A percentile compares a stretch with the other conserved stretches of the same genome.
These are phyloP conservation scores for Plasmopara halstedii DNA, from an alignment of 352 stramenopile genomes.

Conservation along the genomic window DNA sequence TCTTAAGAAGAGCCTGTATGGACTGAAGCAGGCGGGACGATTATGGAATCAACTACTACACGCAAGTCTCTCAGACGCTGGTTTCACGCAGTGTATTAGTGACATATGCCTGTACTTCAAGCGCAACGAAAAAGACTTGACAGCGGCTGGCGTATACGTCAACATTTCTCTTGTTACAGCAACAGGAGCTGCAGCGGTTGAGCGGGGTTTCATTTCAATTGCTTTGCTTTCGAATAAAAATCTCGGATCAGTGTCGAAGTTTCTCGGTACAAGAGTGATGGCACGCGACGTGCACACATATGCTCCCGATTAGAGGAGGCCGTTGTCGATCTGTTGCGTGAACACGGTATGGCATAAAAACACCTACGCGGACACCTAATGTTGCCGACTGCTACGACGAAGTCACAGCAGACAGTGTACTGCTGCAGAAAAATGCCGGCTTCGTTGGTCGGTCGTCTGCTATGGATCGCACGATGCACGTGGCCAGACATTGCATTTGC, in stretches of 20 bases:
- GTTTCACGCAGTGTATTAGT: neutral
- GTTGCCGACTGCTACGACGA: no score
- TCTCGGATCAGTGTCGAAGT: neutral
- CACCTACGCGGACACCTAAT: neutral
- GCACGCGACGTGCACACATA: neutral
- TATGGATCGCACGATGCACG: neutral
- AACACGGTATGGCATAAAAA: neutral
- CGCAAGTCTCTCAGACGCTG: neutral
- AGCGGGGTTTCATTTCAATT: neutral
- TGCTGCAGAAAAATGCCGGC: neutral
- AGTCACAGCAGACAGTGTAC: no score
- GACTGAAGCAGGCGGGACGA: neutral
- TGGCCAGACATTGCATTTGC: neutral
- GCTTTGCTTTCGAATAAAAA: neutral
- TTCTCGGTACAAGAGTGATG: neutral
- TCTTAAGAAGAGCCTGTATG: neutral
- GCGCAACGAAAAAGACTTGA: neutral
- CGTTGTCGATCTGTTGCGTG: neutral
- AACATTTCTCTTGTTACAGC: neutral
- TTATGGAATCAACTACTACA: neutral
- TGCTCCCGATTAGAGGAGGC: neutral
- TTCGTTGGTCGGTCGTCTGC: neutral
- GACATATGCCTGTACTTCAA: no score
- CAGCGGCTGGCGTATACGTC: neutral
- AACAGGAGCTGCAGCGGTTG: neutral